A percentile compares a stretch with the other conserved stretches of the same genome.
These are phyloP conservation scores for Claviceps pazoutovae DNA, from an alignment of 2,329 filamentous ascomycete genomes.

Conservation along the genomic window DNA sequence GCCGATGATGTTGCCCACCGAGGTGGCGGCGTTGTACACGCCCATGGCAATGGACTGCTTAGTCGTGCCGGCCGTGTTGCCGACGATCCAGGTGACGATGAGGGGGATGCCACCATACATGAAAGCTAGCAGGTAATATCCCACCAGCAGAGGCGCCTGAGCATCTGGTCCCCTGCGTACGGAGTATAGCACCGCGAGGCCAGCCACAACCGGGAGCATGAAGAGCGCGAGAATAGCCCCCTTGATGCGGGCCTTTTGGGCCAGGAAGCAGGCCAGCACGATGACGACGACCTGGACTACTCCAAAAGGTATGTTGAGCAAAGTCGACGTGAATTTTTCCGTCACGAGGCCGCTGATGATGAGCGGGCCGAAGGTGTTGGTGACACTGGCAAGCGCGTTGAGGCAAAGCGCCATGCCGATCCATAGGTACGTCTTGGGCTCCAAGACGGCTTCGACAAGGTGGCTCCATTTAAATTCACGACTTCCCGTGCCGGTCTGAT, in stretches of 20 bases:
- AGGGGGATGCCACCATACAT: constrained; percentile 52
- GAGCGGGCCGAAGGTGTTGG: constrained; percentile 50
- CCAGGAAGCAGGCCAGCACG: constrained; percentile 42
- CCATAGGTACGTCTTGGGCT: constrained; percentile 45
- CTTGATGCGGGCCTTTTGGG: constrained; percentile 43
- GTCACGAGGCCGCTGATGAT: constrained; percentile 48
- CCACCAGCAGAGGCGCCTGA: constrained; percentile 32
- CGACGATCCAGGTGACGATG: constrained; percentile 54
- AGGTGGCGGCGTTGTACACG: constrained; percentile 47
- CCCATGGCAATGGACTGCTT: constrained; percentile 53
- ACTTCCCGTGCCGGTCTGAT: constrained; percentile 62
- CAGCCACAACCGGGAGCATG: constrained; percentile 46
- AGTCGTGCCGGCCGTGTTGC: constrained; percentile 53
- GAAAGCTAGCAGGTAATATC: constrained; percentile 53
- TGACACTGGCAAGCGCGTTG: constrained; percentile 50
- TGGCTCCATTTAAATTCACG: constrained; percentile 57
- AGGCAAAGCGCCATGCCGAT: constrained; percentile 45
- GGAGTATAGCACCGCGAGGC: constrained; percentile 41
- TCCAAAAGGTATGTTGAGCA: constrained; percentile 56
- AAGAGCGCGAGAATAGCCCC: constrained; percentile 37
- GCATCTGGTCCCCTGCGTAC: constrained; percentile 28
- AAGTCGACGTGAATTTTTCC: constrained; percentile 39
- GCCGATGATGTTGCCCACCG: constrained; percentile 53
- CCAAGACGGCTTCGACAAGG: constrained; percentile 34
- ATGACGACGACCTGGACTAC: constrained; percentile 46